phyloP scores from a whole-genome alignment of 2,329 filamentous ascomycete species.

The Ophiocordyceps camponoti-leonardi region DNA sequence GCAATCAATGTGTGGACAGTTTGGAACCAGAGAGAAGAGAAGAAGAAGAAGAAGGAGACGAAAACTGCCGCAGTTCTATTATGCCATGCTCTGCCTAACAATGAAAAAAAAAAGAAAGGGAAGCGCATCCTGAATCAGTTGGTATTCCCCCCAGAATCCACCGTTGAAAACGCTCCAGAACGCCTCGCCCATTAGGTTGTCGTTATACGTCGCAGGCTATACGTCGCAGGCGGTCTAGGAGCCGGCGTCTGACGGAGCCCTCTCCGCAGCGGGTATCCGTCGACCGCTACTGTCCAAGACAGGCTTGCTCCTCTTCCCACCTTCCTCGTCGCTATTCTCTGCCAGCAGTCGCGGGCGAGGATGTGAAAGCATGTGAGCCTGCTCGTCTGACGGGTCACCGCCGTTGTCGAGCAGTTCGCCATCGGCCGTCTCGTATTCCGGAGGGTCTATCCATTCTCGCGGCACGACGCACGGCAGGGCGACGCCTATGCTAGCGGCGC shows the following conservation, averaged over 20 bases:
- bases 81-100: too few species aligned
- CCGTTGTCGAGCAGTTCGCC: slow-evolving; percentile 48
- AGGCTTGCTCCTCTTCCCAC: slow-evolving; percentile 25
- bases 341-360: slow-evolving; percentile 13
- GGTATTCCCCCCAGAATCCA: slow-evolving; percentile 1
- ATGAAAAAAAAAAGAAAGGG: background rate
- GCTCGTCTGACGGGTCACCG: slow-evolving; percentile 30
- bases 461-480: slow-evolving; percentile 71
- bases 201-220: background rate
- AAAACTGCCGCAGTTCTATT: too few species aligned
- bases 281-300: slow-evolving; percentile 33
- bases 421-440: slow-evolving; percentile 57
- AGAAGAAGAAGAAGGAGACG: background rate
- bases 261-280: slow-evolving; percentile 32
- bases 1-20: too few species aligned
- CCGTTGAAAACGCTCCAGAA: background rate
- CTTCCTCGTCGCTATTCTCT: slow-evolving; percentile 27
- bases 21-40: background rate
- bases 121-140: background rate
- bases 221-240: background rate
- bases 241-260: slow-evolving; percentile 21
- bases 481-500: slow-evolving; percentile 68
- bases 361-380: slow-evolving; percentile 38
- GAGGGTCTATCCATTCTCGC: slow-evolving; percentile 64
- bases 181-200: background rate